Conservation (phyloP, 805 yeast species). For the Schwanniomyces occidentalis region DNA sequence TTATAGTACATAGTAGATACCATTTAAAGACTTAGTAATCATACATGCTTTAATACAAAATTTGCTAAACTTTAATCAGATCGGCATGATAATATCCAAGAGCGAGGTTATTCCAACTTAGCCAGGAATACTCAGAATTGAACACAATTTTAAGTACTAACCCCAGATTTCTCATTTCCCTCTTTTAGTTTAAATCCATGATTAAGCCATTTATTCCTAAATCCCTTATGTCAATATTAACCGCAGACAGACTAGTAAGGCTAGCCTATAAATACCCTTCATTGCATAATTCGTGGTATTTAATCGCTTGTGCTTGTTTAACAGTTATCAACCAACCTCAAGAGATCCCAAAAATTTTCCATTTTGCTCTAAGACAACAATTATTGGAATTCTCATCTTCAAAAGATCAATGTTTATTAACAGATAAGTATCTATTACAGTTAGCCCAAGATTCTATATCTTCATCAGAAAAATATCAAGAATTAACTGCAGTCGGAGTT, state of each 20-base stretch:
- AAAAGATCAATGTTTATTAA: conserved; percentile 26
- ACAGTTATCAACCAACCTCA: conserved; percentile 81
- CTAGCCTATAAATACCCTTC: conserved; percentile 55
- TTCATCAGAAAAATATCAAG: conserved; percentile 38
- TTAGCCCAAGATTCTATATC: conserved; percentile 42
- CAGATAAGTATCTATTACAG: conserved; percentile 32
- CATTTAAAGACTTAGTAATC: no score
- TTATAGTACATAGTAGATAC: no score
- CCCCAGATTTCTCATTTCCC: no score
- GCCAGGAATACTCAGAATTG: no score
- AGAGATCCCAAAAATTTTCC: conserved; percentile 73
- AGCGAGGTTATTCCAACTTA: no score
- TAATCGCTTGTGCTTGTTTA: conserved; percentile 77
- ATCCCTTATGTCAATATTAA: conserved; percentile 39
- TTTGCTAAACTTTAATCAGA: no score
- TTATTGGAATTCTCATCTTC: conserved; percentile 30
- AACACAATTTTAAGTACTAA: no score
- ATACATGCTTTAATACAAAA: no score
- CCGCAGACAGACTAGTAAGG: conserved; percentile 54
- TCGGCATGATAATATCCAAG: no score
- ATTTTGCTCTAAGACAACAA: conserved; percentile 58
- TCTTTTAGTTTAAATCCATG: no score
- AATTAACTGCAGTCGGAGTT: conserved; percentile 41
- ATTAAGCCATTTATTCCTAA: no score
- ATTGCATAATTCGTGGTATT: conserved; percentile 66